phyloP scores from a whole-genome alignment of 2,329 filamentous ascomycete species.

The Nemania sp. region DNA sequence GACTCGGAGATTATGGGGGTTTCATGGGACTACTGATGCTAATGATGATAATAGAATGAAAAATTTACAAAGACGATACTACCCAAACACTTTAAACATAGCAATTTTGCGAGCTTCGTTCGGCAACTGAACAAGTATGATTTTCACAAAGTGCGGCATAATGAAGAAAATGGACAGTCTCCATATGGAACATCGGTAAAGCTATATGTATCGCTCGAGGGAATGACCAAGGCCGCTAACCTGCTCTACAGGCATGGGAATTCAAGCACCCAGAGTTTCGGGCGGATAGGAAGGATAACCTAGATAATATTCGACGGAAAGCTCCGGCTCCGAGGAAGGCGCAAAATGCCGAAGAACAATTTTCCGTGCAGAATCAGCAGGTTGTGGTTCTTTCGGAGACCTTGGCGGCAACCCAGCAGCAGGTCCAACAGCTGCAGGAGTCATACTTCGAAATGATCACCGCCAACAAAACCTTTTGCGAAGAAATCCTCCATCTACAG shows the following conservation, averaged over 20 bases:
- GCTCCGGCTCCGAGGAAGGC: slow-evolving; percentile 89
- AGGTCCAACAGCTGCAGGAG: slow-evolving; percentile 88
- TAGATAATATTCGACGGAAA: slow-evolving; percentile 96
- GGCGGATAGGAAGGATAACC: slow-evolving; percentile 92
- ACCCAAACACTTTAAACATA: slow-evolving; percentile 87
- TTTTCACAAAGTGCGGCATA: slow-evolving; percentile 91
- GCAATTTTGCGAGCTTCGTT: slow-evolving; percentile 84
- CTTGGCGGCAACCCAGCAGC: slow-evolving; percentile 89
- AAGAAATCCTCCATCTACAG: slow-evolving; percentile 70
- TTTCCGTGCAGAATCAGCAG: slow-evolving; percentile 81
- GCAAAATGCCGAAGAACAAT: slow-evolving; percentile 74
- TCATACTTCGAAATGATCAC: slow-evolving; percentile 82
- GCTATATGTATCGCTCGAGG: slow-evolving; percentile 44
- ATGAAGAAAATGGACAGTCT: slow-evolving; percentile 84
- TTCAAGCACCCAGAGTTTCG: slow-evolving; percentile 98
- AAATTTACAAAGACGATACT: slow-evolving; percentile 87
- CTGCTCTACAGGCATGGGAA: slow-evolving; percentile 78
- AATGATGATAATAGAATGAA: slow-evolving; percentile 75
- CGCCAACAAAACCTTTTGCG: slow-evolving; percentile 71
- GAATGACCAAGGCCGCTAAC: slow-evolving; percentile 48
- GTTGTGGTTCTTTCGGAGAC: slow-evolving; percentile 90
- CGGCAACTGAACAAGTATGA: slow-evolving; percentile 84
- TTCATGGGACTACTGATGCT: slow-evolving; percentile 39
- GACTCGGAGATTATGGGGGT: slow-evolving; percentile 19
- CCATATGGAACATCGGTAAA: slow-evolving; percentile 83